Evolutionary conservation across 441 rosid species (phyloP).

Genomic region (Arabidopsis lyrata): DNA sequence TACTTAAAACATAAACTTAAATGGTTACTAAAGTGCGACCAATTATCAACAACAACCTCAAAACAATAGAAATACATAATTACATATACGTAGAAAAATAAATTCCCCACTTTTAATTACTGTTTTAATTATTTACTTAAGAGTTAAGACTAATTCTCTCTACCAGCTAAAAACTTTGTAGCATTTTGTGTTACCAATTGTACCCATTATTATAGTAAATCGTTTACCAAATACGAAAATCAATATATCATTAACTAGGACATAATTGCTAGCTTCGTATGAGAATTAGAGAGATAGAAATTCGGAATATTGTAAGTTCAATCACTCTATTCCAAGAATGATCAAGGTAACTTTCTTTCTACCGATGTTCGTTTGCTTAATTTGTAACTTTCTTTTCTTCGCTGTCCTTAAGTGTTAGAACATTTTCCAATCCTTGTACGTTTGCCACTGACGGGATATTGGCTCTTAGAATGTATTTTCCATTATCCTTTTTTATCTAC

Average conservation of each 20-base stretch:
- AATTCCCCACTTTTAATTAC: background rate
- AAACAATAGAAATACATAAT: too few species aligned
- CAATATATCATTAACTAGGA: background rate
- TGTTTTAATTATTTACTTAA: too few species aligned
- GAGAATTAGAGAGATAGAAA: background rate
- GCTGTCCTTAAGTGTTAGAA: background rate
- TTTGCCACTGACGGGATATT: slow-evolving; percentile 5
- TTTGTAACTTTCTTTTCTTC: background rate
- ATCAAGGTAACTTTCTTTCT: background rate
- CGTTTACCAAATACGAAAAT: background rate
- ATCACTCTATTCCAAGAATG: background rate
- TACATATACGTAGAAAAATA: background rate
- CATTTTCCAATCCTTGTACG: background rate
- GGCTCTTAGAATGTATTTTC: background rate
- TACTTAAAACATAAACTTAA: slow-evolving; percentile 19
- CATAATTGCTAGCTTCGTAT: background rate
- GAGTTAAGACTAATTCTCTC: too few species aligned
- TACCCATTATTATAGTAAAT: background rate
- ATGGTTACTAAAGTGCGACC: background rate
- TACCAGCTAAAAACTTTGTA: too few species aligned
- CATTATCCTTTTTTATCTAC: background rate
- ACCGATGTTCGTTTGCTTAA: background rate
- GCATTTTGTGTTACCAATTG: too few species aligned
- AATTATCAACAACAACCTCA: slow-evolving; percentile 7
- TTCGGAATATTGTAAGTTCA: background rate